Base-by-base conservation (phyloP, 225 moss, liverwort and hornwort genomes). In the Bryoerythrophyllum caledonicum region DNA sequence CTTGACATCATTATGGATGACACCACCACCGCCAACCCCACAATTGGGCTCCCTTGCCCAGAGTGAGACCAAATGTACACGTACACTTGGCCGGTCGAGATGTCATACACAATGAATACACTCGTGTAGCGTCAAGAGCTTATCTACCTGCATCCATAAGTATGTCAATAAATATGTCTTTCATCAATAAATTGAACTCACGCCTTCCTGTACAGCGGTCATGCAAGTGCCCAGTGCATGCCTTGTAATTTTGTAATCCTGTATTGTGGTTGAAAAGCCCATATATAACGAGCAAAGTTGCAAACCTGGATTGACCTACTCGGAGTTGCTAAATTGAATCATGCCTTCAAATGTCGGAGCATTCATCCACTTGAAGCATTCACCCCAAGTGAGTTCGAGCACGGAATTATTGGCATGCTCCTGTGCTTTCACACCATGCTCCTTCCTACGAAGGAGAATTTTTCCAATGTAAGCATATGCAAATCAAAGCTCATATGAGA, bases 401-500 rank as follows among this genome's bases (percentile, higher is more conserved):
- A 15, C 88, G 88, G 12, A 72, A n/a, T n/a, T n/a, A 21, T 27
- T 53, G 70, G 66, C 88, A 88, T 63, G 85, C 82, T 62, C 78
- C 81, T 76, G 83, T 78, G 76, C 88, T 88, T 69, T 88, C 85
- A 76, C 88, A 88, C 88, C 88, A 88, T 63, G 88, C 81, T 65
- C 88, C 88, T 73, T 88, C 88, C 88, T 88, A 48, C 54, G 68
- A 67, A 55, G 35, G 28, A 37, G 41, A 25, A 56, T 51, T n/a
- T 37, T 11, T 30, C 38, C 24, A 66, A 67, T 49, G 63, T 67
- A 28, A 59, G 38, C 35, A n/a, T n/a, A n/a, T 27, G 20, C 32
- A 35, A 57, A 78, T 20, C 37, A 75, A n/a, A n/a, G n/a, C n/a
- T 49, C 59, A 12, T 30, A 16, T 64, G 57, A 43, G 4, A 59